Base-by-base conservation (phyloP, 306 rosid genomes). In the Rosa persica region DNA sequence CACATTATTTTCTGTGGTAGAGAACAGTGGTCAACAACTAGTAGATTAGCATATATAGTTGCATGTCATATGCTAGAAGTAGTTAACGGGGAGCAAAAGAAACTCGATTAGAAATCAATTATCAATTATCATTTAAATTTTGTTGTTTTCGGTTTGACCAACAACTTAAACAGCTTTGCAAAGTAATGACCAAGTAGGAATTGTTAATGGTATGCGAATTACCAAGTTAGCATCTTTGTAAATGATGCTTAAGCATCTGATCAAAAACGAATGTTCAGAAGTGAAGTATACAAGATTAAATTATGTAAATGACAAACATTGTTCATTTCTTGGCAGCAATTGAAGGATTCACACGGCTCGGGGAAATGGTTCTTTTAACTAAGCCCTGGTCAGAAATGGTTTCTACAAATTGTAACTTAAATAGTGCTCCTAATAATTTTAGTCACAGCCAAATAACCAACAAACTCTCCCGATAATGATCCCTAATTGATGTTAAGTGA, bases 251-350 rank as follows among this genome's bases (percentile, higher is more conserved):
- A 34, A 67, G 49, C 48, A 17, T 49, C 25, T 62, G 68, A 25
- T 62, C 20, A 62, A 62, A 38, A 62, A 27, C 0, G 39, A 30
- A 62, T 13, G n/a, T 57, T 22, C 27, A 22, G 30, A 57, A 57
- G 34, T 22, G 12, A 10, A n/a, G 3, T 10, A 57, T 57, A 2
- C 5, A 57, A 55, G 5, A 20, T 20, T 27, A n/a, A 54, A 19
- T 54, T 54, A n/a, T 54, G 61, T 5, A 20, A 4, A 17, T 15
- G 55, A 44, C 48, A n/a, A 44, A 44, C 11, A 44, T 8, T 44
- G 8, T 44, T 44, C 48, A 39, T 39, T 39, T 39, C 42, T 83
- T 89, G n/a, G 78, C 83, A 70, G 83, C 67, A 69, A 90, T 76
- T 62, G 83, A 60, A 77, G 72, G 80, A 70, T 76, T 73, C 73